phyloP scores from a whole-genome alignment of 768 basidiomycete species.

The Pleurotus salmoneostramineus region DNA sequence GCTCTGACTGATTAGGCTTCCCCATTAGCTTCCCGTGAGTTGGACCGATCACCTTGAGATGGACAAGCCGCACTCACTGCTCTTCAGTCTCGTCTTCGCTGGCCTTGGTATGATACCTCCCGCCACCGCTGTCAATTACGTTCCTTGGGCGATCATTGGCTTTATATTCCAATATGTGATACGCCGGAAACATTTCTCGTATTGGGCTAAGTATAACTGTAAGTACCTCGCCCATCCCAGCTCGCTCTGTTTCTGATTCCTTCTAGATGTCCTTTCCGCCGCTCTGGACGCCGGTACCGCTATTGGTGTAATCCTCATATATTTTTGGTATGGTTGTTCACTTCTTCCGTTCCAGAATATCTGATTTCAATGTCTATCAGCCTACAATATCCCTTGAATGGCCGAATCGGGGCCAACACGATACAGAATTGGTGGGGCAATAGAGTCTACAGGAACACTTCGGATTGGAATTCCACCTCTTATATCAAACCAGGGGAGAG shows the following conservation, averaged over 20 bases:
- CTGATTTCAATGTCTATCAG: conserved; percentile 15
- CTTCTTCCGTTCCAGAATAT: background rate
- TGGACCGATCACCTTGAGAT: background rate
- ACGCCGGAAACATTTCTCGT: conserved; percentile 60
- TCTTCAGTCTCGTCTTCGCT: conserved; percentile 57
- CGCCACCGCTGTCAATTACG: conserved; percentile 81
- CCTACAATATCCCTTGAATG: conserved; percentile 41
- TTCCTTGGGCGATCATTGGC: conserved; percentile 71
- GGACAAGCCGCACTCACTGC: conserved; percentile 6
- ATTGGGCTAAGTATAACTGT: conserved; percentile 83
- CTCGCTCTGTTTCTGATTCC: background rate
- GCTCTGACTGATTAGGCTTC: conserved; percentile 1
- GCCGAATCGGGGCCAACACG: conserved; percentile 29
- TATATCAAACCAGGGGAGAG: conserved; percentile 16
- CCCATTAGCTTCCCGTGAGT: conserved; percentile 44
- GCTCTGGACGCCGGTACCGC: conserved; percentile 72
- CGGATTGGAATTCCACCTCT: conserved; percentile 20
- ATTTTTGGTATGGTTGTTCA: conserved; percentile 45
- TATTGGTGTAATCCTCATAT: conserved; percentile 60
- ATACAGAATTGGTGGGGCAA: conserved; percentile 44
- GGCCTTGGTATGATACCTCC: conserved; percentile 73
- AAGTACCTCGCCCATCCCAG: conserved; percentile 11
- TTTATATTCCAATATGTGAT: conserved; percentile 79
- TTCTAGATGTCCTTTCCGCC: conserved; percentile 65
- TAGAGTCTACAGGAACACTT: conserved; percentile 18